These are phyloP conservation scores for Acrocalymma vagum DNA, from an alignment of 2,329 filamentous ascomycete species.

Conservation along the genomic window DNA sequence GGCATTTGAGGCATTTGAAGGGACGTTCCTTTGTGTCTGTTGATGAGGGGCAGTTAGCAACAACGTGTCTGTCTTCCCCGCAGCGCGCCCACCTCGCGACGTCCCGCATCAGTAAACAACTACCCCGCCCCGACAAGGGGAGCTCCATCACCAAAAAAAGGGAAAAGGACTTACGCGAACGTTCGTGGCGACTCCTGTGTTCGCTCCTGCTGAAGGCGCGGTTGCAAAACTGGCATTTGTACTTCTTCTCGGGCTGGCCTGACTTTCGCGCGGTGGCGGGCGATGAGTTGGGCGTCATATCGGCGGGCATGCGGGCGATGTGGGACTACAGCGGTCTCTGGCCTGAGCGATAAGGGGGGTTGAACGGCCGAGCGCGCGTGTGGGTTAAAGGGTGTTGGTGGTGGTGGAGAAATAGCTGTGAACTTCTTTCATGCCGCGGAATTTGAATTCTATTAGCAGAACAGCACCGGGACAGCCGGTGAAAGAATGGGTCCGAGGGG, in stretches of 20 bases:
- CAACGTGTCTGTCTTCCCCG: slow-evolving; percentile 38
- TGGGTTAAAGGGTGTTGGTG: slow-evolving; percentile 46
- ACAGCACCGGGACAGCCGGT: slow-evolving; percentile 25
- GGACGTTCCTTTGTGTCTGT: slow-evolving; percentile 97
- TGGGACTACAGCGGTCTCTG: slow-evolving; percentile 8
- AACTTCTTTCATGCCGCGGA: slow-evolving; percentile 39
- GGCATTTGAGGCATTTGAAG: slow-evolving; percentile 98
- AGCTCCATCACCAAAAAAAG: slow-evolving; percentile 30
- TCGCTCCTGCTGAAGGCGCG: slow-evolving; percentile 97
- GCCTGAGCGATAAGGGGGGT: slow-evolving; percentile 21
- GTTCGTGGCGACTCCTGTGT: slow-evolving; percentile 94
- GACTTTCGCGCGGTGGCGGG: slow-evolving; percentile 76
- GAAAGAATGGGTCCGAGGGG: slow-evolving; percentile 1
- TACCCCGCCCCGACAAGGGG: slow-evolving; percentile 29
- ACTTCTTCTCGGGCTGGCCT: slow-evolving; percentile 88
- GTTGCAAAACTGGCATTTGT: slow-evolving; percentile 99
- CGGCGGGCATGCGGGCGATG: slow-evolving; percentile 69
- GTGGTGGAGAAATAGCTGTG: slow-evolving; percentile 32
- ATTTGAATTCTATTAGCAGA: slow-evolving; percentile 29
- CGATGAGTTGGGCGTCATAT: slow-evolving; percentile 72
- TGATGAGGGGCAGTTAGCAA: slow-evolving; percentile 46
- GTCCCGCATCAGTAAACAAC: slow-evolving; percentile 45
- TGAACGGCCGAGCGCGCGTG: slow-evolving; percentile 44
- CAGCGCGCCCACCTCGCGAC: slow-evolving; percentile 42
- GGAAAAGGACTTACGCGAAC: slow-evolving; percentile 82